A percentile compares a stretch with the other conserved stretches of the same genome.
Evolutionary conservation across 2,329 filamentous ascomycete species (phyloP).

Genomic region (Dactylellina sp.): DNA sequence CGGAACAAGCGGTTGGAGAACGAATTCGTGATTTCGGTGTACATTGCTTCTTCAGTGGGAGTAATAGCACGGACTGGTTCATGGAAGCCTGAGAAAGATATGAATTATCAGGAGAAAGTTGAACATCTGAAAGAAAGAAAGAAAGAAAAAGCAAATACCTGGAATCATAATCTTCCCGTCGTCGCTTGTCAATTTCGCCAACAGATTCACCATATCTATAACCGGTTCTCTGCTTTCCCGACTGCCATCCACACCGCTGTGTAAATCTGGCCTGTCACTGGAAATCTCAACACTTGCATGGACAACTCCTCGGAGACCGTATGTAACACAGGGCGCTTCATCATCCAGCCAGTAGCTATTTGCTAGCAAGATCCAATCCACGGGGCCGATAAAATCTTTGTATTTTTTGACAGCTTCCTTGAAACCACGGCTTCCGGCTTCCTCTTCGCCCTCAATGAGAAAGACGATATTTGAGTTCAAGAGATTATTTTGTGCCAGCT

Average conservation of each 20-base stretch:
- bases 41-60: constrained; percentile 59
- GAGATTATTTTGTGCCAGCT: constrained; percentile 83
- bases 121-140: too few species aligned
- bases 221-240: constrained; percentile 89
- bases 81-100: too few species aligned
- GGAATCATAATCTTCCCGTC: constrained; percentile 86
- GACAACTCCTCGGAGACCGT: constrained; percentile 90
- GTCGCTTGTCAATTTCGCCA: constrained; percentile 83
- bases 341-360: constrained; percentile 99
- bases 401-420: constrained; percentile 81
- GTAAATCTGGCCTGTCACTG: constrained; percentile 85
- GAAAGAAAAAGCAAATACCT: too few species aligned
- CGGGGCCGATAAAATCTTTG: constrained; percentile 84
- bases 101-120: too few species aligned
- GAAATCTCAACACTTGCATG: constrained; percentile 91
- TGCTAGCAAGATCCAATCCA: constrained; percentile 93
- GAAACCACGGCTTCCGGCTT: constrained; percentile 92
- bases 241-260: constrained; percentile 96
- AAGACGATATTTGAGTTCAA: constrained; percentile 91
- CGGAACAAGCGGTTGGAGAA: constrained; percentile 47
- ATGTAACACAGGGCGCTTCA: constrained; percentile 92
- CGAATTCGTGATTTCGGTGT: constrained; percentile 59
- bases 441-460: constrained; percentile 95
- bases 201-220: constrained; percentile 85
- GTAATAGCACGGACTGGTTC: constrained; percentile 59